Conservation (phyloP, 345 rosid species). For the Nephelium lappaceum region DNA sequence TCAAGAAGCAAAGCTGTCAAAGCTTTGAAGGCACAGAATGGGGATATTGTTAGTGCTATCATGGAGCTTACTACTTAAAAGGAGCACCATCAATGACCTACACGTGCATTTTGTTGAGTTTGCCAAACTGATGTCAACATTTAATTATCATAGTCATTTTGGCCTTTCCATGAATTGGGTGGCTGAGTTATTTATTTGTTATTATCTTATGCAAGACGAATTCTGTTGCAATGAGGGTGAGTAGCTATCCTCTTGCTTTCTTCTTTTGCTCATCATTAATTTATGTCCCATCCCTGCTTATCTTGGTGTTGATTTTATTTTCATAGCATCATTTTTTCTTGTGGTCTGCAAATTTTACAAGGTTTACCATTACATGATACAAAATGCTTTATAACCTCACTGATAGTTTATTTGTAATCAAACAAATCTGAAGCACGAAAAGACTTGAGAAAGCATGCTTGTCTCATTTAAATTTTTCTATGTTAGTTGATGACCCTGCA, state of each 20-base stretch:
- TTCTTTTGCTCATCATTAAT: not conserved
- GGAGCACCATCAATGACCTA: constrained; percentile 8
- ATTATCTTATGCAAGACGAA: not conserved
- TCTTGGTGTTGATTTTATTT: not conserved
- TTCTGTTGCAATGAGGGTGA: not conserved
- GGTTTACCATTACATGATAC: not conserved
- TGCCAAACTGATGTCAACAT: not conserved
- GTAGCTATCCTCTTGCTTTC: not conserved
- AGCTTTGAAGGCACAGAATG: constrained; percentile 69
- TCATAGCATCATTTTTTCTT: not conserved
- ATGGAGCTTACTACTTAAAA: constrained; percentile 81
- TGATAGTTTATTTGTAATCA: not conserved
- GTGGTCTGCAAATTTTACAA: not conserved
- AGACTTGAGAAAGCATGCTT: not conserved
- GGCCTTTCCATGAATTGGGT: not conserved
- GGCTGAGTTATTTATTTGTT: constrained; percentile 9
- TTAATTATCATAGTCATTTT: constrained; percentile 8
- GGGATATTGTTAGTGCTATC: constrained; percentile 93
- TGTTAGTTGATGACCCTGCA: constrained; percentile 49
- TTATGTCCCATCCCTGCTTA: not conserved
- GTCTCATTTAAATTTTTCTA: not conserved
- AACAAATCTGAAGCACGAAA: not conserved
- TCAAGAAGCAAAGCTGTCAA: constrained; percentile 74
- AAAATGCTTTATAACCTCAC: not conserved
- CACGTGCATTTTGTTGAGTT: not conserved